Evolutionary conservation across 306 rosid genomes (phyloP), one percentile per base, ranked within the genome.

Genomic region (Purshia tridentata): DNA sequence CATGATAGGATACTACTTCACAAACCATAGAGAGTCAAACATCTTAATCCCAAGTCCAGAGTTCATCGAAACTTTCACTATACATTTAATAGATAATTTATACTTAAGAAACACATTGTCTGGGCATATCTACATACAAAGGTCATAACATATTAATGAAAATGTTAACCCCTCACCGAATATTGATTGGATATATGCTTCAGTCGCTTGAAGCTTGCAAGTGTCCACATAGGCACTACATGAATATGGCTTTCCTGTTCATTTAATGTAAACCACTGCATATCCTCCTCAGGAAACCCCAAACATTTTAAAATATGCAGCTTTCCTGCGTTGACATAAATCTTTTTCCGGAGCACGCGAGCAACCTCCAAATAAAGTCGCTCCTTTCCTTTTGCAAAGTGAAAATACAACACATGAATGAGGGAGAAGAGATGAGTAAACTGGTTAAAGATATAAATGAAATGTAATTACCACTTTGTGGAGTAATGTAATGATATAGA

Each of bases 331-430:
- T 80, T 84, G 77, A 91, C 92, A 20, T 86, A 88, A 70, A 94
- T 87, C 84, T 89, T 94, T 77, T 82, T 91, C 18, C 73, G 88
- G 57, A 94, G 92, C 12, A 86, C 90, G 60, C 90, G 96, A 79
- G 98, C 98, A 79, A 91, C 98, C 84, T 94, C 98, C 85, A 94
- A 75, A 84, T 88, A 91, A 58, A 94, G 83, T 64, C 93, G 90
- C 78, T 94, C 98, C 82, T 94, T 94, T 75, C 98, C 98, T 94
- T 78, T 72, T 69, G 53, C 69, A 65, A 39, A 29, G 50, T 61
- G 40, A 12, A 65, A 52, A 45, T n/a, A 37, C 18, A 14, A 69
- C 14, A 19, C 65, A 70, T 11, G 18, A 46, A 76, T 44, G 37
- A 15, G 57, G 20, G 12, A 19, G 40, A 20, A 40, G 14, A 69